A percentile compares a stretch with the other conserved stretches of the same genome.
phyloP scores from a whole-genome alignment of 257 asterid species.

The Lycium barbarum region DNA sequence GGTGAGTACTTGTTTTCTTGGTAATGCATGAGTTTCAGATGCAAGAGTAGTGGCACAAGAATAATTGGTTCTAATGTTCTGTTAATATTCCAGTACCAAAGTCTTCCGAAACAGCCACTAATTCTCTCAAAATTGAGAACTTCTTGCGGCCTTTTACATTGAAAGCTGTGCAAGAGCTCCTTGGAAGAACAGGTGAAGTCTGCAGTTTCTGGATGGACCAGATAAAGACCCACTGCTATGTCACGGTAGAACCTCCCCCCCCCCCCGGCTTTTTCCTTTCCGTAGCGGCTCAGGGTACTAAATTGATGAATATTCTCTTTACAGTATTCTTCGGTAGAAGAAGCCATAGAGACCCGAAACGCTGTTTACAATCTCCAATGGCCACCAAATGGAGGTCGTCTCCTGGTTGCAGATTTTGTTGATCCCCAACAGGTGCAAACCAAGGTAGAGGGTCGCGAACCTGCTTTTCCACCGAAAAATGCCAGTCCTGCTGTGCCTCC shows the following conservation, averaged over 20 bases:
- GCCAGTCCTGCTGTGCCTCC: constrained; percentile 27
- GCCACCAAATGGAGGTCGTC: constrained; percentile 53
- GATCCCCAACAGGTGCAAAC: constrained; percentile 48
- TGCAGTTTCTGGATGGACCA: constrained; percentile 52
- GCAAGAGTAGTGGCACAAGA: constrained; percentile 15
- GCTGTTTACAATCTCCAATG: constrained; percentile 47
- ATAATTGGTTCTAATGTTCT: constrained; percentile 6
- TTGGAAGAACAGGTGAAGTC: constrained; percentile 41
- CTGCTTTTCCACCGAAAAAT: constrained; percentile 27
- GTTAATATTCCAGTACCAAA: constrained; percentile 40
- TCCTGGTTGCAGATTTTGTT: constrained; percentile 47
- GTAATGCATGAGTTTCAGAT: background rate
- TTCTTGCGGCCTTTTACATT: constrained; percentile 50
- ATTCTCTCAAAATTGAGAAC: constrained; percentile 47
- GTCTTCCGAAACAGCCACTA: constrained; percentile 44
- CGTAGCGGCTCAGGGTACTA: background rate
- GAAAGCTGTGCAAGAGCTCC: constrained; percentile 53
- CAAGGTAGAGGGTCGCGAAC: constrained; percentile 29
- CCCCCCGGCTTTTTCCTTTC: background rate
- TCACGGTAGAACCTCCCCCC: constrained; percentile 40
- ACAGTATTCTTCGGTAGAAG: constrained; percentile 48
- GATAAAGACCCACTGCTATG: constrained; percentile 55
- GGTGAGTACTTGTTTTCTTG: constrained; percentile 37
- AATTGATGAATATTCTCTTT: background rate
- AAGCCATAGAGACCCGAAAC: constrained; percentile 46